Percentiles rank a stretch among this genome's conserved stretches.
These are phyloP conservation scores for Talaromyces albobiverticillius DNA, from an alignment of 2,329 filamentous ascomycete species.

Conservation along the genomic window DNA sequence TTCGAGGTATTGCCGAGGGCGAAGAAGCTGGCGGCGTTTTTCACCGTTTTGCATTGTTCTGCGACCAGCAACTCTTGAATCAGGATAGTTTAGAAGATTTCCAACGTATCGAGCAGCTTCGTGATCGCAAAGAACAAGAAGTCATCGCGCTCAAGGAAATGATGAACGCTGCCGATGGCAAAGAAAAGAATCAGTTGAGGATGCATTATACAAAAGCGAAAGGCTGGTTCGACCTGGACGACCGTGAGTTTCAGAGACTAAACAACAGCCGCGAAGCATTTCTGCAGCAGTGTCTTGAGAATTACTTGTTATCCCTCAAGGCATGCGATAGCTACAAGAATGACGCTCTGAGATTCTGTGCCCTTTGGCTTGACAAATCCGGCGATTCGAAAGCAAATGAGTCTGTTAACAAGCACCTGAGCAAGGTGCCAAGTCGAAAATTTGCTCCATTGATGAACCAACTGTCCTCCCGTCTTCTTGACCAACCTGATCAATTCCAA, in stretches of 20 bases:
- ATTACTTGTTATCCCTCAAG: slow-evolving; percentile 80
- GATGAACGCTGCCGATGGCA: slow-evolving; percentile 47
- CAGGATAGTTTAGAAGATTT: slow-evolving; percentile 82
- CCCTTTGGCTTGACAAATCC: slow-evolving; percentile 87
- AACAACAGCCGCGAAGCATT: slow-evolving; percentile 75
- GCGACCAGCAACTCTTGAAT: slow-evolving; percentile 89
- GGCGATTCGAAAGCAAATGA: slow-evolving; percentile 73
- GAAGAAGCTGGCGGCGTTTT: slow-evolving; percentile 82
- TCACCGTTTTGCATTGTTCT: slow-evolving; percentile 92
- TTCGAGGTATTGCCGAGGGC: slow-evolving; percentile 66
- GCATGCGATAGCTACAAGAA: slow-evolving; percentile 88
- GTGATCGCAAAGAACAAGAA: slow-evolving; percentile 77
- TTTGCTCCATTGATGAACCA: slow-evolving; percentile 95
- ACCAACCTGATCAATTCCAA: slow-evolving; percentile 70
- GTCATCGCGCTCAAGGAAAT: slow-evolving; percentile 68
- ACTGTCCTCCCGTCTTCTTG: slow-evolving; percentile 84
- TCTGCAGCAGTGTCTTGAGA: slow-evolving; percentile 83
- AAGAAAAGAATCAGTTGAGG: slow-evolving; percentile 57
- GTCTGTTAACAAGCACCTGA: slow-evolving; percentile 68
- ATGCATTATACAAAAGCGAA: slow-evolving; percentile 69
- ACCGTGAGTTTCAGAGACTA: slow-evolving; percentile 78
- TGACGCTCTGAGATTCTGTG: slow-evolving; percentile 86
- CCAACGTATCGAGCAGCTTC: slow-evolving; percentile 72
- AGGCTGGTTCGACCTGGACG: slow-evolving; percentile 86
- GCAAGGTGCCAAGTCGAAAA: slow-evolving; percentile 79